Evolutionary conservation across 1,139 yeast genomes (phyloP).

Genomic region (Candida gigantensis): DNA sequence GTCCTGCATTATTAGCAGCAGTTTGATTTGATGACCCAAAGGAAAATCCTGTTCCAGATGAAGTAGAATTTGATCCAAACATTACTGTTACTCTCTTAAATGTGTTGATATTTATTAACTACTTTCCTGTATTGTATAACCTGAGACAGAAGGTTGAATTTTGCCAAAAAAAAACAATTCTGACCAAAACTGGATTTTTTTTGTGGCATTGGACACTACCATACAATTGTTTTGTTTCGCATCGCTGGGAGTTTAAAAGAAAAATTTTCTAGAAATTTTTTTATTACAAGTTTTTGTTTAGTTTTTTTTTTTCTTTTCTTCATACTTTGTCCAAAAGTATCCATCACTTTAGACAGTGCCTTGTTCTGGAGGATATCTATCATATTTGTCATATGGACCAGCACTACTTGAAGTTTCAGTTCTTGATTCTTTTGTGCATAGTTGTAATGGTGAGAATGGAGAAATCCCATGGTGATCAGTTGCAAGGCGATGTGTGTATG

Average conservation of each 20-base stretch:
- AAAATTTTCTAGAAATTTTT: slow-evolving; percentile 7
- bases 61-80: slow-evolving; percentile 18
- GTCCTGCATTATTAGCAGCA: slow-evolving; percentile 3
- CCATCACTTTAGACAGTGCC: slow-evolving; percentile 58
- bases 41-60: slow-evolving; percentile 14
- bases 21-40: slow-evolving; percentile 14
- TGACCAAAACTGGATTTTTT: too few species aligned
- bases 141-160: too few species aligned
- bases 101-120: background rate
- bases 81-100: slow-evolving; percentile 1
- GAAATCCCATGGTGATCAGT: slow-evolving; percentile 21
- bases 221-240: too few species aligned
- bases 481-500: slow-evolving; percentile 49
- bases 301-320: slow-evolving; percentile 18
- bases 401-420: slow-evolving; percentile 18
- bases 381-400: slow-evolving; percentile 8
- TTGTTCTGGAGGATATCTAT: slow-evolving; percentile 23
- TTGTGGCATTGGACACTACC: too few species aligned
- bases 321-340: slow-evolving; percentile 54
- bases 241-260: background rate
- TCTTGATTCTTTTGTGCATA: slow-evolving; percentile 21
- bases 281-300: slow-evolving; percentile 5
- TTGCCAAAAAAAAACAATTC: too few species aligned
- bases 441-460: slow-evolving; percentile 7
- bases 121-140: too few species aligned